Base-by-base conservation (phyloP, 495 filamentous ascomycete species). In the Annulohypoxylon moriforme region DNA sequence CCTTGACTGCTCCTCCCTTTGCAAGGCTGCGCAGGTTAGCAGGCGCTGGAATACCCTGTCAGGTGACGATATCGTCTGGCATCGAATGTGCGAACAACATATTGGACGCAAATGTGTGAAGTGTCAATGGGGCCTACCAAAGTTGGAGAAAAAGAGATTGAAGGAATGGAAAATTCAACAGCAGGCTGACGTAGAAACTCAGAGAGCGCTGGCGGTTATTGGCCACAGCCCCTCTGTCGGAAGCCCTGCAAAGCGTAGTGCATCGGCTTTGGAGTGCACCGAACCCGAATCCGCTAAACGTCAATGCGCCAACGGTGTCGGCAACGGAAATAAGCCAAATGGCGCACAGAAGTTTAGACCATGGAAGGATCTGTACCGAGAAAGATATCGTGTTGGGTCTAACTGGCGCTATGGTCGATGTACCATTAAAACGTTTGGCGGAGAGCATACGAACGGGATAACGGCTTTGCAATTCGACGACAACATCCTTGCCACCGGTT, bases 11-110 rank as follows among this genome's bases (percentile, higher is more conserved):
- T 91, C 92, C 4, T 98, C 94, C n/a, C 85, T 99, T 8, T 98
- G 96, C 84, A 97, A 97, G 78, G 96, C 95, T 7, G 93, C 96
- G 2, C 96, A 98, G 79, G 96, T 99, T 38, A 97, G 93, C 77
- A 89, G 89, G 61, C 86, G 89, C 63, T 99, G 96, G 96, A 87
- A 92, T 63, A 85, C 85, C 57, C 79, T 99, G 25, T 96, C 96
- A 1, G 96, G 98, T 77, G 94, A 97, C 76, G 95, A 99, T 80
- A 91, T 97, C 24, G 96, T 99, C 1, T 99, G 96, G 96, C 95
- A 98, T 72, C 91, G 90, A 61, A 98, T 99, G 95, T 99, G 96
- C 76, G 94, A 98, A 82, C 96, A 99, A 75, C 96, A 99, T 75
- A 98, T 97, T 60, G 73, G 72, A 31, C 86, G 94, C 55, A 98